Percentiles rank a stretch among this genome's conserved stretches.
Evolutionary conservation across 805 yeast genomes (phyloP).

Genomic region (Debaryomyces hansenii): DNA sequence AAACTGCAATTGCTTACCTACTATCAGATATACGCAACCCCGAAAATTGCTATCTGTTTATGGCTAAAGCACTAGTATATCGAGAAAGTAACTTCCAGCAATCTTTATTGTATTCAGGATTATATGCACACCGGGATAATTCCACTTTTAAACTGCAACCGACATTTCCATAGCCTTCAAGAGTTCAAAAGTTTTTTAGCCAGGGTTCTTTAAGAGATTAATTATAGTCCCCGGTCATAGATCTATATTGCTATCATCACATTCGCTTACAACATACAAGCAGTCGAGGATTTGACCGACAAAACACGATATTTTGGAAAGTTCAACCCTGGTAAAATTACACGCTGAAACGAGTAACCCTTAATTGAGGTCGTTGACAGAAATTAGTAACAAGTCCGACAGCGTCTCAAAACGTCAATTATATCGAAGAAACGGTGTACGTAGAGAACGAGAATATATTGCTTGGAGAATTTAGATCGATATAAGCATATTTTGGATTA

Average conservation of each 20-base stretch:
- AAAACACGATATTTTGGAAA: not conserved
- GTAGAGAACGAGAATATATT: too few species aligned
- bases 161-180: not conserved
- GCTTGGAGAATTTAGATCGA: too few species aligned
- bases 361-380: too few species aligned
- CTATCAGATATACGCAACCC: too few species aligned
- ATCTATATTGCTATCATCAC: not conserved
- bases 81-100: not conserved
- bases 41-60: too few species aligned
- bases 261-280: not conserved
- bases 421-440: too few species aligned
- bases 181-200: not conserved
- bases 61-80: too few species aligned
- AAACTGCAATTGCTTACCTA: too few species aligned
- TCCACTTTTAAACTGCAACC: not conserved
- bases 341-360: not conserved
- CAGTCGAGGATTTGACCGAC: not conserved
- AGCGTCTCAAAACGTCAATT: too few species aligned
- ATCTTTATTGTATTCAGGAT: not conserved
- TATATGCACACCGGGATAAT: not conserved
- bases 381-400: too few species aligned
- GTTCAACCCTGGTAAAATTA: not conserved
- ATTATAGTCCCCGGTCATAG: not conserved
- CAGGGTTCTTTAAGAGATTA: too few species aligned
- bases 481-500: too few species aligned